These are phyloP conservation scores for Diddensiella caesifluorescens DNA, from an alignment of 805 yeast species.

Conservation along the genomic window DNA sequence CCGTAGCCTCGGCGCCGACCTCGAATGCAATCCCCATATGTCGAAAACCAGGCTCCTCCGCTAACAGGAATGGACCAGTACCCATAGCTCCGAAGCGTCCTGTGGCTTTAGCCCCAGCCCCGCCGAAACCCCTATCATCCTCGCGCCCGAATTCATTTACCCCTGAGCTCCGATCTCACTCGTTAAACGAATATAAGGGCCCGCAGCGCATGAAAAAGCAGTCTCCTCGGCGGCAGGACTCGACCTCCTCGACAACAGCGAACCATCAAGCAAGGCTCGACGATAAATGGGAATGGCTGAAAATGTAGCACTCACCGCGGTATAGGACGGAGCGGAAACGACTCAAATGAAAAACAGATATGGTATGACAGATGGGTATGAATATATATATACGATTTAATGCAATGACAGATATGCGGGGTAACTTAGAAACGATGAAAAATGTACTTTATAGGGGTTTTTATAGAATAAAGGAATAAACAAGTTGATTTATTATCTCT, in stretches of 20 bases:
- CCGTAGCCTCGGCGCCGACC: conserved; percentile 3
- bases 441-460: too few species aligned
- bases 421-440: too few species aligned
- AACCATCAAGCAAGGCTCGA: too few species aligned
- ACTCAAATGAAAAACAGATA: too few species aligned
- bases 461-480: too few species aligned
- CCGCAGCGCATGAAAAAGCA: conserved; percentile 4
- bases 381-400: neutral
- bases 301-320: conserved; percentile 5
- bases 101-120: conserved; percentile 20
- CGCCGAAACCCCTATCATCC: conserved; percentile 15
- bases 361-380: too few species aligned
- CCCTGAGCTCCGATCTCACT: conserved; percentile 12
- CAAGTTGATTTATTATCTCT: too few species aligned
- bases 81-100: conserved; percentile 23
- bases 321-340: neutral
- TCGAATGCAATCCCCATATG: conserved; percentile 6
- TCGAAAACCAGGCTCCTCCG: too few species aligned
- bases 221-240: too few species aligned
- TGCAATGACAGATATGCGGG: too few species aligned
- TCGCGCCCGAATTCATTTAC: too few species aligned
- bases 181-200: conserved; percentile 12
- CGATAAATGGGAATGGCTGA: conserved; percentile 28
- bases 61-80: conserved; percentile 11
- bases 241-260: too few species aligned